Evolutionary conservation across 2,329 filamentous ascomycete genomes (phyloP).

Genomic region (Pseudogymnoascus sp.): DNA sequence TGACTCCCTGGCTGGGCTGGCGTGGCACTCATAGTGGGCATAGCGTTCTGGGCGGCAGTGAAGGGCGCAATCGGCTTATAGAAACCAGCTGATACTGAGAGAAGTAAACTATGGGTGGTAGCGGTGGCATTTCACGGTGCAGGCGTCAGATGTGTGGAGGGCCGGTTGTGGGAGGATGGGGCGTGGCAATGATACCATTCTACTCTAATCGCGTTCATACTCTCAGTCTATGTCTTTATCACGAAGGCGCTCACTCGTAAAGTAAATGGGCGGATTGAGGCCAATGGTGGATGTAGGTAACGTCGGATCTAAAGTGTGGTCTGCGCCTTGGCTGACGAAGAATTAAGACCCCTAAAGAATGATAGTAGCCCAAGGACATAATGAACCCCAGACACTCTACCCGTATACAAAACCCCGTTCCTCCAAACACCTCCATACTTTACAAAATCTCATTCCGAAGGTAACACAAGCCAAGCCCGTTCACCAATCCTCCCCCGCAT

Average conservation of each 20-base stretch:
- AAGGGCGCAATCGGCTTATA: not conserved
- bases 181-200: not conserved
- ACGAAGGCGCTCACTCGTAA: not conserved
- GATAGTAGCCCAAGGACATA: not conserved
- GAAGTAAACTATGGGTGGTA: not conserved
- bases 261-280: not conserved
- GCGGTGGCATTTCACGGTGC: not conserved
- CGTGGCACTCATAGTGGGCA: conserved; percentile 6
- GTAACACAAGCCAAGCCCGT: not conserved
- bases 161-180: not conserved
- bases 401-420: not conserved
- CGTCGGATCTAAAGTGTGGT: not conserved
- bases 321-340: not conserved
- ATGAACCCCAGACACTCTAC: not conserved
- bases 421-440: not conserved
- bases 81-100: conserved; percentile 5
- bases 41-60: conserved; percentile 8
- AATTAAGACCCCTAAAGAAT: not conserved
- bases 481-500: not conserved
- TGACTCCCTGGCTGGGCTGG: conserved; percentile 16
- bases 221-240: not conserved
- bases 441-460: not conserved
- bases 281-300: not conserved
- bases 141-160: not conserved
- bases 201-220: not conserved